phyloP scores from a whole-genome alignment of 75 land plant genomes.

The Chamaecyparis obtusa region DNA sequence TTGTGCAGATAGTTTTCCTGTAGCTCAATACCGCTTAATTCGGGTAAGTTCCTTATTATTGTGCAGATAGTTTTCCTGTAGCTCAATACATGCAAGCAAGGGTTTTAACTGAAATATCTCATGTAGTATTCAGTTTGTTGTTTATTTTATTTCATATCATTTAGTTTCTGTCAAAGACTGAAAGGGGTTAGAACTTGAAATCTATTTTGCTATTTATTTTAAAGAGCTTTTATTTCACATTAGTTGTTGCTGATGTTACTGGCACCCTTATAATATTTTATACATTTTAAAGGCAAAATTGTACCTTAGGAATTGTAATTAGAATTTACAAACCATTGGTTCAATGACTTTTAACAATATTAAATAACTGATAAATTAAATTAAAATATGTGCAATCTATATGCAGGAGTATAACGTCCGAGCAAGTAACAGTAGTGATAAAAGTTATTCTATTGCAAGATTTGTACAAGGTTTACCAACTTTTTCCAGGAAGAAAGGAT shows the following conservation, averaged over 20 bases:
- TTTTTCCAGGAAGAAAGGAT: slow-evolving; percentile 84
- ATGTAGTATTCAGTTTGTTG: neutral
- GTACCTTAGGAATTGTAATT: neutral
- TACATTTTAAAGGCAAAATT: neutral
- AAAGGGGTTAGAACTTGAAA: neutral
- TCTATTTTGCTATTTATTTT: neutral
- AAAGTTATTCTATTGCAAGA: slow-evolving; percentile 78
- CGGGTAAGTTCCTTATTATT: slow-evolving; percentile 37
- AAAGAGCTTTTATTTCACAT: neutral
- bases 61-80: neutral
- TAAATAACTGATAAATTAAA: neutral
- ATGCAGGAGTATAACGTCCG: slow-evolving; percentile 91
- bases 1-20: neutral
- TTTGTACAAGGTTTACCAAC: slow-evolving; percentile 77
- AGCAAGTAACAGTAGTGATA: slow-evolving; percentile 43
- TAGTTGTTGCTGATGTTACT: neutral
- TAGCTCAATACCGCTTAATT: slow-evolving; percentile 73
- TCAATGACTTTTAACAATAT: neutral
- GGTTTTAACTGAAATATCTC: neutral
- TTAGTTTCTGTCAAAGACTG: neutral
- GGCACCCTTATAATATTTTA: neutral
- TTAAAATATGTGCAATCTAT: neutral
- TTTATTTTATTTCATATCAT: neutral
- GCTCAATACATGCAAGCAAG: neutral
- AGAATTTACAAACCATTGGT: neutral